Evolutionary conservation across 345 rosid species (phyloP), one percentile per base, ranked within the genome.

Genomic region (Eucalyptus curtisii): DNA sequence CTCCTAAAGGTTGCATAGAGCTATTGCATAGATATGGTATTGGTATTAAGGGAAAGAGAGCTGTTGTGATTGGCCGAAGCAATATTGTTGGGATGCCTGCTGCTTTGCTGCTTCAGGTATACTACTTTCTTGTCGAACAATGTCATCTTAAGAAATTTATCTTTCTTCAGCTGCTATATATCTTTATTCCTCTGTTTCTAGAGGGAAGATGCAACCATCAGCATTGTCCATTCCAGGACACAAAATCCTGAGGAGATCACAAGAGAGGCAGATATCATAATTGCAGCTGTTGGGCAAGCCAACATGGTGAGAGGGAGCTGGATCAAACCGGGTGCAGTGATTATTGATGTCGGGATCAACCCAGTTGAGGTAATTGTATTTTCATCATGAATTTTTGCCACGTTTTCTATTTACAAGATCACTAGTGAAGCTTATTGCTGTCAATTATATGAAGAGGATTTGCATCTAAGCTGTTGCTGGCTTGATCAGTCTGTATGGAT

Each of bases 11-110:
- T 89, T 97, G 99, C 94, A 93, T 96, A 25, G 99, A 97, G 91
- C 91, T 96, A 90, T 89, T 97, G 92, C 96, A 91, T 88, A 94
- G 99, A 86, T 95, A 94, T 89, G 94, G 94, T 71, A 86, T 97
- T 87, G 91, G 89, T 49, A 95, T 97, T 90, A 96, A 96, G 93
- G 99, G 99, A 53, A 95, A 96, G 92, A 93, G 92, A 85, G 99
- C 98, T 9, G 99, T 94, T 86, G 97, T 97, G 86, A 94, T 95
- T 79, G 99, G 99, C 64, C 93, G 99, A 88, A 96, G 99, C 93
- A 97, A 97, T 92, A 96, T 97, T 61, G 99, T 97, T 66, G 99
- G 99, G 86, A 95, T 96, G 98, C 98, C 99, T 13, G 97, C 96
- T 90, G 97, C 99, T 89, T 71, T 97, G 53, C 90, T 97, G 90